phyloP scores from a whole-genome alignment of 192 early-diverging fungal genomes.

The Pilaira anomala region DNA sequence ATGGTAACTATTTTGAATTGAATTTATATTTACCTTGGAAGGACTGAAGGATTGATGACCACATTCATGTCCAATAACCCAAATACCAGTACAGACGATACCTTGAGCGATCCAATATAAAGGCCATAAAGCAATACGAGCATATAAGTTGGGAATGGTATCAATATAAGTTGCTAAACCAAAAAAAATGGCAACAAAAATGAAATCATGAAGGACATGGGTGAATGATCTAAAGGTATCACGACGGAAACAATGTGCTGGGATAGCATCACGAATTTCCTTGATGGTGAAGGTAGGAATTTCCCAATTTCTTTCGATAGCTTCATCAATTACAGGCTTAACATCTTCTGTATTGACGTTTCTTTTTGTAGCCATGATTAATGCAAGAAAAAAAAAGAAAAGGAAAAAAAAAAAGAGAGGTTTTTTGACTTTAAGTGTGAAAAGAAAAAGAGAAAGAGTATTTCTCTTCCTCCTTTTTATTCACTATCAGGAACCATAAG shows the following conservation, averaged over 20 bases:
- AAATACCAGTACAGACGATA: conserved; percentile 81
- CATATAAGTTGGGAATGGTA: conserved; percentile 36
- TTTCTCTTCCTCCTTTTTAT: conserved; percentile 10
- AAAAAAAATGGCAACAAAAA: conserved; percentile 58
- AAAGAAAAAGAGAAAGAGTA: conserved; percentile 1
- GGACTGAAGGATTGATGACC: conserved; percentile 91
- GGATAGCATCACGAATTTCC: conserved; percentile 85
- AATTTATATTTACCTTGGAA: conserved; percentile 47
- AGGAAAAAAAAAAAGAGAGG: conserved; percentile 10
- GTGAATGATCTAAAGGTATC: conserved; percentile 73
- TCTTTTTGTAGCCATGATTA: background rate
- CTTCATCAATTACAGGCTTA: conserved; percentile 22
- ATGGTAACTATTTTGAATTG: background rate
- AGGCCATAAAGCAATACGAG: conserved; percentile 65
- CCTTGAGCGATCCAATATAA: conserved; percentile 84
- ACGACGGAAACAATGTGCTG: conserved; percentile 91
- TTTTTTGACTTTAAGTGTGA: background rate
- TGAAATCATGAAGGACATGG: conserved; percentile 78
- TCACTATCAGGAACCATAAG: background rate
- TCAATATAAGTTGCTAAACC: conserved; percentile 72
- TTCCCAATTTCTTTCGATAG: conserved; percentile 45
- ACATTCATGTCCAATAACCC: conserved; percentile 91
- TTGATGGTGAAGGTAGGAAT: conserved; percentile 83
- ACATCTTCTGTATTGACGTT: background rate
- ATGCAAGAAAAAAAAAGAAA: background rate